Percentiles rank a stretch among this genome's conserved stretches.
Conservation (phyloP, 306 rosid species). For the Rosa chinensis region DNA sequence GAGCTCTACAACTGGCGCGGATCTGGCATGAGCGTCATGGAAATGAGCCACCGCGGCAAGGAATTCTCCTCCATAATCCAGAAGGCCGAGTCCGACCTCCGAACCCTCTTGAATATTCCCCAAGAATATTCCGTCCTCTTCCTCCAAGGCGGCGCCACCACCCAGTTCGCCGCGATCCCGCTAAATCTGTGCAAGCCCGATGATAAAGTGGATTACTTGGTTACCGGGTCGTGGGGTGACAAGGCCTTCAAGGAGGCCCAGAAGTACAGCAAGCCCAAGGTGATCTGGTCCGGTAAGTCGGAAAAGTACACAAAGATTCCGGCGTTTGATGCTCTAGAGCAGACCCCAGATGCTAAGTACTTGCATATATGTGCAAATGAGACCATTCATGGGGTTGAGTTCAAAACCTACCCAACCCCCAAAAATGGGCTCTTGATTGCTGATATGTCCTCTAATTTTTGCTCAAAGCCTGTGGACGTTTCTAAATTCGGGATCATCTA, state of each 20-base stretch:
- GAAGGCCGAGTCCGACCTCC: slow-evolving; percentile 82
- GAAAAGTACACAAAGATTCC: slow-evolving; percentile 82
- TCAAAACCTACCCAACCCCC: slow-evolving; percentile 71
- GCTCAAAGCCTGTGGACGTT: slow-evolving; percentile 84
- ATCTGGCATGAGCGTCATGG: slow-evolving; percentile 98
- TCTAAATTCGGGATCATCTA: slow-evolving; percentile 80
- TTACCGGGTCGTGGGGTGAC: slow-evolving; percentile 92
- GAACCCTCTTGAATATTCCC: slow-evolving; percentile 63
- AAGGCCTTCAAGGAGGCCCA: slow-evolving; percentile 91
- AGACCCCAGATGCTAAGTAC: slow-evolving; percentile 57
- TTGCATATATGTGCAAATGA: slow-evolving; percentile 86
- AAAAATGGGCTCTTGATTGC: slow-evolving; percentile 58
- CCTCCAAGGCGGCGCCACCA: slow-evolving; percentile 98
- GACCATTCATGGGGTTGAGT: slow-evolving; percentile 96
- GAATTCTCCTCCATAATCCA: slow-evolving; percentile 85
- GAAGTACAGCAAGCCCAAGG: slow-evolving; percentile 60
- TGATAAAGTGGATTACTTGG: slow-evolving; percentile 63
- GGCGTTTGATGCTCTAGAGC: slow-evolving; percentile 54
- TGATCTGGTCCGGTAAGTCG: slow-evolving; percentile 90
- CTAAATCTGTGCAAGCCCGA: slow-evolving; percentile 53
- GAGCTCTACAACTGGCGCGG: slow-evolving; percentile 93
- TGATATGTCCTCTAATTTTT: slow-evolving; percentile 95
- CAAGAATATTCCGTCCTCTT: slow-evolving; percentile 70
- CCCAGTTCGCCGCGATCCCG: slow-evolving; percentile 86
- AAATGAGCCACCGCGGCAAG: slow-evolving; percentile 94